phyloP scores from a whole-genome alignment of 331 rosid genomes.

The Pyrus hybrid region DNA sequence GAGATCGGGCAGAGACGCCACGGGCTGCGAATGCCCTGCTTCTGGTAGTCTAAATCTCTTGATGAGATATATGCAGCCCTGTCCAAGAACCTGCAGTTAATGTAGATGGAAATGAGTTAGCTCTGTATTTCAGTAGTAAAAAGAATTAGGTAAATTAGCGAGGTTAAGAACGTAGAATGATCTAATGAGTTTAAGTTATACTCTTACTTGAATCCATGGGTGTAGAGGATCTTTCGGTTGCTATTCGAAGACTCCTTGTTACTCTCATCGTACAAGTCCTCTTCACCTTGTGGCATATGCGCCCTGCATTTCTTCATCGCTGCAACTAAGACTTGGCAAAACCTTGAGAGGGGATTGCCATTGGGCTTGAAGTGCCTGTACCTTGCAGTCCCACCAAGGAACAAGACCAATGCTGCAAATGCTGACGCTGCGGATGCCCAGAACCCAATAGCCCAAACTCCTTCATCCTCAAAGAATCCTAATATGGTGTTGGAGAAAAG shows the following conservation, averaged over 20 bases:
- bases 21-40: slow-evolving; percentile 32
- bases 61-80: slow-evolving; percentile 86
- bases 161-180: background rate
- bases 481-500: slow-evolving; percentile 91
- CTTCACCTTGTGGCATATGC: slow-evolving; percentile 52
- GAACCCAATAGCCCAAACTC: slow-evolving; percentile 87
- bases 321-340: slow-evolving; percentile 75
- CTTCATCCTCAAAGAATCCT: slow-evolving; percentile 76
- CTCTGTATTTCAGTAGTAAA: background rate
- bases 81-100: slow-evolving; percentile 71
- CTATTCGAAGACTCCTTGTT: slow-evolving; percentile 38
- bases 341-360: slow-evolving; percentile 85
- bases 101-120: background rate
- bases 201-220: slow-evolving; percentile 88
- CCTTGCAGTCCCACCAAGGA: slow-evolving; percentile 64
- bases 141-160: background rate
- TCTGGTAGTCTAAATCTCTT: slow-evolving; percentile 54
- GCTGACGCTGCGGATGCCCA: slow-evolving; percentile 80
- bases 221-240: slow-evolving; percentile 73
- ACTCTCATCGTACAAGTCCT: slow-evolving; percentile 34
- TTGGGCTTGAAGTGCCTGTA: slow-evolving; percentile 84
- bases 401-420: slow-evolving; percentile 68
- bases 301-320: slow-evolving; percentile 56
- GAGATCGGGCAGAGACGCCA: slow-evolving; percentile 83
- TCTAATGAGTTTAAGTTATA: slow-evolving; percentile 6